phyloP scores from a whole-genome alignment of 202 grass and related monocot species.

The Schoenoplectus triqueter region DNA sequence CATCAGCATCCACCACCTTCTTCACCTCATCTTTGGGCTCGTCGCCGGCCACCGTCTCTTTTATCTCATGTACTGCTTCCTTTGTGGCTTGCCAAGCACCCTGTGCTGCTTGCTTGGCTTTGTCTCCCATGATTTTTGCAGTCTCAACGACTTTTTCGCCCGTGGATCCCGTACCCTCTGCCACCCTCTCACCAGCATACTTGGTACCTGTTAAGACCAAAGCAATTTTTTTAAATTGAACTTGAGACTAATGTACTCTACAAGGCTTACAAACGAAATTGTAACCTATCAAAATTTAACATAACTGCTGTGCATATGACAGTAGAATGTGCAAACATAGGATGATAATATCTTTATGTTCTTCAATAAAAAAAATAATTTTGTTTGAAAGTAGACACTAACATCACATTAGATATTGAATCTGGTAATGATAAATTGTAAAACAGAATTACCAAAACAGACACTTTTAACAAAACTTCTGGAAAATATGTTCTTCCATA shows the following conservation, averaged over 20 bases:
- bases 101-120: conserved; percentile 55
- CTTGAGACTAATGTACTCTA: too few species aligned
- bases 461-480: not conserved
- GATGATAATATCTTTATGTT: not conserved
- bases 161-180: conserved; percentile 41
- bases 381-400: not conserved
- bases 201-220: conserved; percentile 36
- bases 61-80: conserved; percentile 46
- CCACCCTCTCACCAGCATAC: conserved; percentile 45
- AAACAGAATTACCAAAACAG: not conserved
- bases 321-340: not conserved
- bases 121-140: conserved; percentile 48
- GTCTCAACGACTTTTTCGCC: conserved; percentile 51
- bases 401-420: not conserved
- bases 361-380: not conserved
- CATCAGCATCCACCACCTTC: conserved; percentile 41
- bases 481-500: too few species aligned
- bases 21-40: conserved; percentile 19
- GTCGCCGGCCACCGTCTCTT: conserved; percentile 35
- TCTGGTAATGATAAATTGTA: not conserved
- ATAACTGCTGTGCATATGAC: not conserved
- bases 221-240: too few species aligned
- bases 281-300: not conserved
- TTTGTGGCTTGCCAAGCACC: conserved; percentile 55
- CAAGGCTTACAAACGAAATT: not conserved